Conservation (phyloP, 2,329 filamentous ascomycete species). For the Triangularia verruculosa region DNA sequence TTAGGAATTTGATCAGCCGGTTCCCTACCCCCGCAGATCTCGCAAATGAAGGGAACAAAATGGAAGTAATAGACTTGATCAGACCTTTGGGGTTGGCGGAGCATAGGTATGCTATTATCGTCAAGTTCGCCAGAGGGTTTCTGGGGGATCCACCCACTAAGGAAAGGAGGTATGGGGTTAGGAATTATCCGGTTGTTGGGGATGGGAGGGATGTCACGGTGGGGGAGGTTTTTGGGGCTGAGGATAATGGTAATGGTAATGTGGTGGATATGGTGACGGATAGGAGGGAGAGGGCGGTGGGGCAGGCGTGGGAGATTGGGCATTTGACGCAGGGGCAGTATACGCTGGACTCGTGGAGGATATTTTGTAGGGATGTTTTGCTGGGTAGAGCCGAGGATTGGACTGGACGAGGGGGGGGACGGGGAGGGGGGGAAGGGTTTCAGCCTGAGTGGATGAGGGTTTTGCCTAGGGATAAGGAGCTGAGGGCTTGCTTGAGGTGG, state of each 20-base stretch:
- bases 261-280: constrained; percentile 20
- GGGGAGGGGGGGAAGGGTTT: constrained; percentile 51
- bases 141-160: constrained; percentile 58
- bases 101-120: constrained; percentile 64
- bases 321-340: constrained; percentile 82
- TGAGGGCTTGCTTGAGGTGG: constrained; percentile 84
- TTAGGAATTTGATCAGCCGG: constrained; percentile 62
- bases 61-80: constrained; percentile 60
- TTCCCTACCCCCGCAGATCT: constrained; percentile 68
- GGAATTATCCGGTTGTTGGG: constrained; percentile 40
- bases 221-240: constrained; percentile 30
- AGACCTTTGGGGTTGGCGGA: constrained; percentile 68
- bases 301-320: constrained; percentile 73
- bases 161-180: constrained; percentile 53
- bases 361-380: constrained; percentile 82
- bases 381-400: constrained; percentile 64
- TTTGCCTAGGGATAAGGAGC: constrained; percentile 77
- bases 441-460: constrained; percentile 92
- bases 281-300: constrained; percentile 21
- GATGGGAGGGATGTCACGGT: constrained; percentile 32
- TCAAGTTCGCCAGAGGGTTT: constrained; percentile 70
- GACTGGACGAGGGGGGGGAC: constrained; percentile 52
- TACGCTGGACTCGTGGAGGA: constrained; percentile 85
- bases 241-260: constrained; percentile 14
- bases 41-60: constrained; percentile 47